Evolutionary conservation across 2,329 filamentous ascomycete genomes (phyloP), one percentile per base, ranked within the genome.

Genomic region (Sarocladium oryzae): DNA sequence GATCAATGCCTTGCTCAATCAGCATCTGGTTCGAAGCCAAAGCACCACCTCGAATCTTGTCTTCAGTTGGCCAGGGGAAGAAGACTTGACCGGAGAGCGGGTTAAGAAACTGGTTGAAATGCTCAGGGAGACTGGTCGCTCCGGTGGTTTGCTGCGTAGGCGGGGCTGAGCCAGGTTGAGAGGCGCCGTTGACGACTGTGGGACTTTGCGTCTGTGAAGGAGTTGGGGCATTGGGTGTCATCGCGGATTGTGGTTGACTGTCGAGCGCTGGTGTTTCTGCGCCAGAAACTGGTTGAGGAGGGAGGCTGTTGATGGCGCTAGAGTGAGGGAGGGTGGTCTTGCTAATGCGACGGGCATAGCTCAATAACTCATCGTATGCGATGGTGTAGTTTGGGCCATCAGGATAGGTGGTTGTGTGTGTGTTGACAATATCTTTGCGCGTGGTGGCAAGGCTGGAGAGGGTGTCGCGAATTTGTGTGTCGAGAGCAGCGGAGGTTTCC

Each of bases 311-410:
- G 11, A 72, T 66, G 46, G 73, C 71, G 43, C 71, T 70, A 0
- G 80, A 80, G 0, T 84, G 84, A 0, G 89, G 88, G 11, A 89
- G 76, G 1, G 89, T 92, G 56, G 85, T 89, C 63, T 84, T 86
- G 65, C 84, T 86, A 61, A 95, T 93, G 56, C 85, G 83, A 38
- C 85, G 85, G 20, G 88, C 89, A 64, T 89, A 93, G 55, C 75
- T 77, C 20, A 95, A 81, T 0, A 95, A 79, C 57, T 91, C 85
- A 40, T 82, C 77, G 61, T 89, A 88, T 3, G 78, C 78, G 48
- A 93, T 78, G 9, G 74, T 68, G 57, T 78, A 74, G 61, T 72
- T 77, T 2, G 74, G 69, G 4, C 66, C 69, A 6, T 74, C 63
- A 4, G 79, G 74, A 56, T 80, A 79, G 20, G 69, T 70, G 5